Evolutionary conservation across 352 stramenopile species (phyloP), one percentile per base, ranked within the genome.

Genomic region (Phytophthora citricola): DNA sequence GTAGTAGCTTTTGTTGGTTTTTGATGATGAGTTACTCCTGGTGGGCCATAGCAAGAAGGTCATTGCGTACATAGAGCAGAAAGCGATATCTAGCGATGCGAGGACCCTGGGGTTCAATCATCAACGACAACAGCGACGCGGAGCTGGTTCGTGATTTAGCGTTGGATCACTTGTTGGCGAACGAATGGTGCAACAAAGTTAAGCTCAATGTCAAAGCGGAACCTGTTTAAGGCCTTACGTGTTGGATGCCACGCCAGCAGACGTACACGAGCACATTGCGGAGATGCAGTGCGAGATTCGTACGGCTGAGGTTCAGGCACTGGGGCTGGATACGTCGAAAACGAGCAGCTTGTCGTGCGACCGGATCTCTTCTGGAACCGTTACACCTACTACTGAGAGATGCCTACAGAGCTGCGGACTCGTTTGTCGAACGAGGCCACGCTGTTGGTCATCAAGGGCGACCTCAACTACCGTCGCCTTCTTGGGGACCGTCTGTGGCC

Each of bases 401-500:
- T 91, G 50, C 76, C 78, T 0, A 26, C 51, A 4, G 49, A 74
- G 26, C 36, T 90, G 15, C 46, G 58, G 6, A 56, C 29, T 14
- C 67, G 65, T 0, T 20, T 89, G 9, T 22, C 36, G 2, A 48
- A 27, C 0, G 71, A 83, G 12, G 72, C 79, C 8, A 71, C 91
- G 51, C 81, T 99, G 22, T 89, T 97, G 50, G 97, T 99, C 74
- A 79, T 98, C 10, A 99, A 99, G 71, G 97, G 97, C 8, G 96
- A 99, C 76, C 91, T 97, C 40, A 99, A 99, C 73, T 99, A 99
- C 76, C 85, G 97, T 10, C 89, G 97, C 2, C 68, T 99, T 9
- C 75, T 98, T 1, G 94, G 95, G 1, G 97, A 99, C 71, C 81
- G 93, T 29, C 75, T 89, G 52, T 99, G 94, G 94, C 73, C 78